Conservation (phyloP, 2,329 filamentous ascomycete species). For the Spiromastix sp. region DNA sequence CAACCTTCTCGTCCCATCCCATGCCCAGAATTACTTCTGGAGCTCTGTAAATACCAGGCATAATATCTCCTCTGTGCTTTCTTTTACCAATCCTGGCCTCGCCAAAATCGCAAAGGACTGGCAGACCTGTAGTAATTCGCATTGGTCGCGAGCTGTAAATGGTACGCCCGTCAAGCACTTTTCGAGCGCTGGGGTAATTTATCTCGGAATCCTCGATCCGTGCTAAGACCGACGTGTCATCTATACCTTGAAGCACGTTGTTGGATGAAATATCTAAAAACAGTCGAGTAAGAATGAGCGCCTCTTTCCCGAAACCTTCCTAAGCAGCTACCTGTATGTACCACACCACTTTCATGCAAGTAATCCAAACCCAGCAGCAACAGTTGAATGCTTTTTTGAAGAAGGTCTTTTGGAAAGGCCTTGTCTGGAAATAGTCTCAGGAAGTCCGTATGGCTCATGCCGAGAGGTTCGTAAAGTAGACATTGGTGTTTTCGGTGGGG, state of each 20-base stretch:
- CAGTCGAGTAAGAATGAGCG: slow-evolving; percentile 4
- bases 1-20: slow-evolving; percentile 33
- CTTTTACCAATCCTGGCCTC: slow-evolving; percentile 29
- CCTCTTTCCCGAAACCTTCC: neutral
- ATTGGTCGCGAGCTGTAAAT: slow-evolving; percentile 32
- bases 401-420: slow-evolving; percentile 7
- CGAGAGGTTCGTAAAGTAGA: slow-evolving; percentile 15
- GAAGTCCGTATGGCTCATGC: slow-evolving; percentile 9
- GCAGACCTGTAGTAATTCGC: slow-evolving; percentile 20
- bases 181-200: slow-evolving; percentile 28
- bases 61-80: slow-evolving; percentile 18
- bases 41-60: slow-evolving; percentile 14
- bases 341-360: slow-evolving; percentile 67
- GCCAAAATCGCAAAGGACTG: slow-evolving; percentile 38
- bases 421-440: slow-evolving; percentile 4
- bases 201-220: slow-evolving; percentile 29
- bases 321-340: slow-evolving; percentile 16
- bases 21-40: slow-evolving; percentile 33
- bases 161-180: slow-evolving; percentile 23
- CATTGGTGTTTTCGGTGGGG: slow-evolving; percentile 13
- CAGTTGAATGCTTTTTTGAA: slow-evolving; percentile 54
- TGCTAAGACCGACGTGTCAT: slow-evolving; percentile 23
- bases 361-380: slow-evolving; percentile 81
- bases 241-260: slow-evolving; percentile 32
- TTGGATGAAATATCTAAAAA: slow-evolving; percentile 28